Evolutionary conservation across 208 protist species (phyloP).

Genomic region (Tritrichomonas musculus): DNA sequence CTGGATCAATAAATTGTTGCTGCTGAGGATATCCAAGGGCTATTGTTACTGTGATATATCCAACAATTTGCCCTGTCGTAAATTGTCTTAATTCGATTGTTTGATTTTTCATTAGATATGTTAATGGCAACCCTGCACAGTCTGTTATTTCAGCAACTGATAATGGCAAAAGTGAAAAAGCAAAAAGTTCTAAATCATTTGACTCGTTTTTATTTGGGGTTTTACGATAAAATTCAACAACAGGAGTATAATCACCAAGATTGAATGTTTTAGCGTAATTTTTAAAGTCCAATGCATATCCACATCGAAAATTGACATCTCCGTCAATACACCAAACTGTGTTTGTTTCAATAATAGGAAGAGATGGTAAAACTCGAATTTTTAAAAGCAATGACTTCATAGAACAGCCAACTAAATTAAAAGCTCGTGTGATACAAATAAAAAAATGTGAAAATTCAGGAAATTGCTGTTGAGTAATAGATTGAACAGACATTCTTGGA

Average conservation of each 20-base stretch:
- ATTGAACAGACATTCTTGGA: not conserved
- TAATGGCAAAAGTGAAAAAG: not conserved
- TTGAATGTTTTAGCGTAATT: not conserved
- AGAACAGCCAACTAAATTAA: not conserved
- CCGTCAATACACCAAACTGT: not conserved
- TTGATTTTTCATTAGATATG: not conserved
- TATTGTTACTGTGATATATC: not conserved
- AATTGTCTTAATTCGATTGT: not conserved
- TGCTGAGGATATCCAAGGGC: not conserved
- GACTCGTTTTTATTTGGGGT: too few relatives aligned
- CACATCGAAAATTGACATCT: not conserved
- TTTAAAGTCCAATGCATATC: not conserved
- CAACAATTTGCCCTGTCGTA: not conserved
- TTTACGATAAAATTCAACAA: not conserved
- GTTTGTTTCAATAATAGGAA: not conserved
- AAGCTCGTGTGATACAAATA: not conserved
- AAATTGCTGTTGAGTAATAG: not conserved
- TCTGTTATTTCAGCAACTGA: not conserved
- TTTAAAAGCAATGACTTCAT: not conserved
- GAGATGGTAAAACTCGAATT: not conserved
- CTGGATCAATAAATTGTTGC: not conserved
- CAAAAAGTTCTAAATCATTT: not conserved
- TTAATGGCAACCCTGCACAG: not conserved
- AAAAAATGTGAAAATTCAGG: not conserved
- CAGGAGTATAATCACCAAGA: not conserved